These are phyloP conservation scores for Aurantiochytrium sp. DNA, from an alignment of 108 stramenopile species.

Conservation along the genomic window DNA sequence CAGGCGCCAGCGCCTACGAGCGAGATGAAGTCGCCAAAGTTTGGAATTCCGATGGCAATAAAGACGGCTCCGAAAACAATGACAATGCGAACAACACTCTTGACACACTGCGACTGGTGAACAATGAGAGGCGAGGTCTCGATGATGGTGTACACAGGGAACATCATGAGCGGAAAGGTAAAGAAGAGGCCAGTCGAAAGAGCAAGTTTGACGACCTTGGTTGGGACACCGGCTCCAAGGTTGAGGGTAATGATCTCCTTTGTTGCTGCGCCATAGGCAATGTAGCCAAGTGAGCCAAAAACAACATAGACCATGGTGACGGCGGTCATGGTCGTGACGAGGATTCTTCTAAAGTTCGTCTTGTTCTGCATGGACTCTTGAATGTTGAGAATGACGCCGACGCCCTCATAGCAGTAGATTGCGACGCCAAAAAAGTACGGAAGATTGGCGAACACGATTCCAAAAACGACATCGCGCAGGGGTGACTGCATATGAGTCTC, in stretches of 20 bases:
- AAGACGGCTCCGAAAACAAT: not conserved
- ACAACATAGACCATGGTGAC: not conserved
- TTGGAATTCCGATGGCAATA: not conserved
- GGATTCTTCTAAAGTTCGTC: not conserved
- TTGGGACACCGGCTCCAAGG: not conserved
- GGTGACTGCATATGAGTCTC: not conserved
- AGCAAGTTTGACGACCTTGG: not conserved
- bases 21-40: slow-evolving; percentile 13
- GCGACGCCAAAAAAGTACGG: slow-evolving; percentile 12
- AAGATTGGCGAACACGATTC: not conserved
- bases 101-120: not conserved
- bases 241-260: slow-evolving; percentile 16
- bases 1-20: slow-evolving; percentile 12
- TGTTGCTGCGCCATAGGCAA: not conserved
- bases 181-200: not conserved
- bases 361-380: slow-evolving; percentile 19
- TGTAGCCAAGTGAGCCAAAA: not conserved
- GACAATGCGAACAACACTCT: not conserved
- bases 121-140: not conserved
- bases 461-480: not conserved
- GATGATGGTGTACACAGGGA: slow-evolving; percentile 7
- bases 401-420: slow-evolving; percentile 11
- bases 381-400: not conserved
- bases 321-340: not conserved
- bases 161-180: slow-evolving; percentile 12